Evolutionary conservation across 176 grass and related monocot species (phyloP).

Genomic region (Hordeum marinum): DNA sequence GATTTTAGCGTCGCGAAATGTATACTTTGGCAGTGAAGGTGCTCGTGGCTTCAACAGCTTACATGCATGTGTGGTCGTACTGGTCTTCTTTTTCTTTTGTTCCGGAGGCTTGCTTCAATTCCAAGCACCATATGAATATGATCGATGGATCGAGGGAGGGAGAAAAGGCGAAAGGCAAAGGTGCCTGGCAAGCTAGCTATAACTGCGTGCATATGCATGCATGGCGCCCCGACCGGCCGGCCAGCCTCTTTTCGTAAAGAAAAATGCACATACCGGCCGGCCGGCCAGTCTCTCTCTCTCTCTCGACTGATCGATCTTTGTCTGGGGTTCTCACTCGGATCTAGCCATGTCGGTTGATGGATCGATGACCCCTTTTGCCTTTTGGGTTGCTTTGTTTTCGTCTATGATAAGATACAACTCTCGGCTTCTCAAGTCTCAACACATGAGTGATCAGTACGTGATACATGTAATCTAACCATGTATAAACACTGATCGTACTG

Average conservation of each 20-base stretch:
- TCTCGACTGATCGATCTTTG: neutral
- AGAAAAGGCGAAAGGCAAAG: neutral
- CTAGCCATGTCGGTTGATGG: neutral
- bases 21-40: neutral
- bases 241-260: neutral
- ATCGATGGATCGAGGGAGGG: neutral
- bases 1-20: neutral
- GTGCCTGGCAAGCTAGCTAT: neutral
- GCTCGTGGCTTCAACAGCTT: neutral
- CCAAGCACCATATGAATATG: conserved; percentile 5
- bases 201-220: neutral
- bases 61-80: neutral
- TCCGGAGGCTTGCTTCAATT: neutral
- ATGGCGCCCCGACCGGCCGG: neutral
- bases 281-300: neutral
- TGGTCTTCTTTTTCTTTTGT: neutral
- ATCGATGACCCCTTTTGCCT: neutral
- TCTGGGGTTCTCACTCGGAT: neutral
- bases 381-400: neutral
- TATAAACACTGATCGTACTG: neutral
- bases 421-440: neutral
- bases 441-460: neutral
- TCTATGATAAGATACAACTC: neutral
- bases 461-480: neutral
- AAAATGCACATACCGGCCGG: neutral